Evolutionary conservation across 2,329 filamentous ascomycete genomes (phyloP).

Genomic region (Pseudogymnoascus sp.): DNA sequence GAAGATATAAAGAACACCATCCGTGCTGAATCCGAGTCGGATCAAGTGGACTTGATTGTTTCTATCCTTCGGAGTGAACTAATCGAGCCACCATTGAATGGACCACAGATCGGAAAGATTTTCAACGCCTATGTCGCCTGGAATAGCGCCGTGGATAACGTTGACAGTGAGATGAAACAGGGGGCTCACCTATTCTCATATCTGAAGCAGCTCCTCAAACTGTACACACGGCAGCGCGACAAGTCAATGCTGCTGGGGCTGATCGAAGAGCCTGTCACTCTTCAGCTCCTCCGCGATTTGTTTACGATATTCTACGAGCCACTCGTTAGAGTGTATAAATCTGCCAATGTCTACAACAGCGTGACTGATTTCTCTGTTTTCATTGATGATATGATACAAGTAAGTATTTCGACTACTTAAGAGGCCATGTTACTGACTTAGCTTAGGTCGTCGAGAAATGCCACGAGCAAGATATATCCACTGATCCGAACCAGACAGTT

Average conservation of each 20-base stretch:
- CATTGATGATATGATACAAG: constrained; percentile 83
- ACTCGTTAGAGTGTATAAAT: constrained; percentile 94
- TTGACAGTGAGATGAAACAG: constrained; percentile 79
- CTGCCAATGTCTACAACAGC: constrained; percentile 93
- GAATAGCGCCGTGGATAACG: constrained; percentile 85
- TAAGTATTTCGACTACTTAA: constrained; percentile 31
- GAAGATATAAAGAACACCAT: constrained; percentile 68
- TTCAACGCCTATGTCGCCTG: constrained; percentile 96
- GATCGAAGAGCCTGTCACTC: constrained; percentile 92
- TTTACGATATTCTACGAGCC: constrained; percentile 99
- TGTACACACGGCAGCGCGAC: constrained; percentile 83
- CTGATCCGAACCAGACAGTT: constrained; percentile 95
- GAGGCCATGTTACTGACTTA: constrained; percentile 17
- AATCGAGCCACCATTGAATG: constrained; percentile 59
- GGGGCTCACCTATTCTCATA: constrained; percentile 89
- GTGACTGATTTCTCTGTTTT: constrained; percentile 95
- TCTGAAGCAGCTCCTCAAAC: constrained; percentile 87
- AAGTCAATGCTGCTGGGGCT: constrained; percentile 96
- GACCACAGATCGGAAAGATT: constrained; percentile 70
- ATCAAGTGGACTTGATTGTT: constrained; percentile 78
- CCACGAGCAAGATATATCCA: constrained; percentile 69
- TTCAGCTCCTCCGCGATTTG: constrained; percentile 90
- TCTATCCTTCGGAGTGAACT: constrained; percentile 72
- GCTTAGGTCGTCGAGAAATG: constrained; percentile 53
- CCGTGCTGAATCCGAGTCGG: constrained; percentile 60